Evolutionary conservation across 805 yeast species (phyloP).

Genomic region (Candida sanyiensis): DNA sequence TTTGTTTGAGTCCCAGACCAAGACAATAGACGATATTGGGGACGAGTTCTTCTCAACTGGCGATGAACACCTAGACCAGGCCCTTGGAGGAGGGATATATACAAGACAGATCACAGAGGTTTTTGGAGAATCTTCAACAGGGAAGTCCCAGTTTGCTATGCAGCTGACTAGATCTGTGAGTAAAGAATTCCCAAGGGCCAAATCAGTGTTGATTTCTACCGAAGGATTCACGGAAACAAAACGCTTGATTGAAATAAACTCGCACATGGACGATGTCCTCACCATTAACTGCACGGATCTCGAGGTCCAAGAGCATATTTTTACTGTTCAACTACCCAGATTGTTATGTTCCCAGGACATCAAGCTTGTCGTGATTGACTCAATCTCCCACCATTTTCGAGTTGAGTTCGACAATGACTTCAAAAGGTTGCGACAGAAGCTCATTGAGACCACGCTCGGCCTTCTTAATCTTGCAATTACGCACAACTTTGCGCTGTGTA

Average conservation of each 20-base stretch:
- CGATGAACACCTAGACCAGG: conserved; percentile 41
- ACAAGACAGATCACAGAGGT: conserved; percentile 62
- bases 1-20: conserved; percentile 21
- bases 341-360: conserved; percentile 37
- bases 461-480: conserved; percentile 44
- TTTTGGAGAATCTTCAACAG: conserved; percentile 79
- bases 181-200: conserved; percentile 36
- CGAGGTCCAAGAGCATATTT: conserved; percentile 68
- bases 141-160: conserved; percentile 76
- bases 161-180: conserved; percentile 61
- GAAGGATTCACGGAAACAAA: conserved; percentile 68
- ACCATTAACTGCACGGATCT: conserved; percentile 59
- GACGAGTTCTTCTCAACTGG: conserved; percentile 44
- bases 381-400: conserved; percentile 76
- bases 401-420: conserved; percentile 45
- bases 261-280: conserved; percentile 37
- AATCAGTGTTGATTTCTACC: conserved; percentile 71
- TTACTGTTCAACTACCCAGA: conserved; percentile 63
- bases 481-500: conserved; percentile 53
- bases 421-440: conserved; percentile 39
- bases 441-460: conserved; percentile 37
- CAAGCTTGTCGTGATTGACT: conserved; percentile 66
- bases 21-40: background rate
- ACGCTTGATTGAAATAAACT: conserved; percentile 46
- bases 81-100: conserved; percentile 52